Conservation (phyloP, 352 stramenopile species). For the Globisporangium middletonii region DNA sequence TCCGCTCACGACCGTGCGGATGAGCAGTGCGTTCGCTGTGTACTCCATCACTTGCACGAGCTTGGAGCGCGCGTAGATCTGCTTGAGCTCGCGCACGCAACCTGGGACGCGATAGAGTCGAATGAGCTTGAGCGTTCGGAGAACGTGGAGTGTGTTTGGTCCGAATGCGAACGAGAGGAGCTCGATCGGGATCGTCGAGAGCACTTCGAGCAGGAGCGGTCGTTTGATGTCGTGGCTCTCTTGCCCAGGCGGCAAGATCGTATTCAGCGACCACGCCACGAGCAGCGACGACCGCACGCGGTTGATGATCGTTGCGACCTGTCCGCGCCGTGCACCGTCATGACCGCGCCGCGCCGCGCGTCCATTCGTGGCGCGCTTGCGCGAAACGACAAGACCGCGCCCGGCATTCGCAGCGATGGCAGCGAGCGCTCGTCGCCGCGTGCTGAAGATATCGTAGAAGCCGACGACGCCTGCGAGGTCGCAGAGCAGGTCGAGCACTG, state of each 20-base stretch:
- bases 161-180: conserved; percentile 32
- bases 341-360: conserved; percentile 1
- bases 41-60: conserved; percentile 52
- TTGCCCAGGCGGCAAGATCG: conserved; percentile 31
- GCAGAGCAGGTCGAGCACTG: conserved; percentile 40
- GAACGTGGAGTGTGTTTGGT: conserved; percentile 47
- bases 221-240: conserved; percentile 25
- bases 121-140: conserved; percentile 48
- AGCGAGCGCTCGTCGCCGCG: conserved; percentile 33
- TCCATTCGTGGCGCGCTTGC: conserved; percentile 7
- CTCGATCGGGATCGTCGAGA: conserved; percentile 48
- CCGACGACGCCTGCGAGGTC: conserved; percentile 34
- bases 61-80: conserved; percentile 27
- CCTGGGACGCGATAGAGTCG: conserved; percentile 42
- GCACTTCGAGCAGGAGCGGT: conserved; percentile 35
- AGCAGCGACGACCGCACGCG: conserved; percentile 28
- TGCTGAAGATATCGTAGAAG: conserved; percentile 47
- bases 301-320: conserved; percentile 14
- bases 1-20: conserved; percentile 39
- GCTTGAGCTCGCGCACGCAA: conserved; percentile 44
- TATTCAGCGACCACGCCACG: conserved; percentile 61
- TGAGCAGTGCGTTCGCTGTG: conserved; percentile 45
- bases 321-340: background rate
- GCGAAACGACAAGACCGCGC: conserved; percentile 15
- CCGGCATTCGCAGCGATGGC: conserved; percentile 21